Conservation (phyloP, 352 stramenopile genomes). For the Globisporangium nagaii region DNA sequence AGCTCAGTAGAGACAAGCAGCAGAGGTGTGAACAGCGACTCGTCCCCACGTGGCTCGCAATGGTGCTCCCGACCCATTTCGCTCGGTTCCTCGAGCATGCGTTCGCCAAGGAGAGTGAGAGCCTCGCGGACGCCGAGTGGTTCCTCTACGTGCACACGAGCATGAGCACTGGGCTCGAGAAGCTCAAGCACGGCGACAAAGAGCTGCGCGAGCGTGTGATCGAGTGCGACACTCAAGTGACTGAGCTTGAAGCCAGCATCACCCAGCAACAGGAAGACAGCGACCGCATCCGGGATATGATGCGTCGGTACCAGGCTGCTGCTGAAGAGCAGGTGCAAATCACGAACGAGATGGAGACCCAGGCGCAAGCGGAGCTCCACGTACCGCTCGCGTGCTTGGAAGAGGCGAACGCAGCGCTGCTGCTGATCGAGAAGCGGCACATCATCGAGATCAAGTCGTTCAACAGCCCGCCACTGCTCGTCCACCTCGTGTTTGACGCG, state of each 20-base stretch:
- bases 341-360: slow-evolving; percentile 58
- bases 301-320: slow-evolving; percentile 48
- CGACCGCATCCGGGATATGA: slow-evolving; percentile 42
- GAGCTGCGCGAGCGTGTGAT: slow-evolving; percentile 11
- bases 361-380: slow-evolving; percentile 48
- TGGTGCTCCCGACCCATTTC: slow-evolving; percentile 17
- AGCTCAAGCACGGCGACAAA: slow-evolving; percentile 22
- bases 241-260: slow-evolving; percentile 17
- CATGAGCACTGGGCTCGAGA: slow-evolving; percentile 35
- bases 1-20: neutral
- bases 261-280: slow-evolving; percentile 36
- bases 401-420: slow-evolving; percentile 53
- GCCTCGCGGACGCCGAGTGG: slow-evolving; percentile 9
- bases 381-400: slow-evolving; percentile 59
- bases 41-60: slow-evolving; percentile 4
- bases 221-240: slow-evolving; percentile 25
- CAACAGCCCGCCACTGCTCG: slow-evolving; percentile 55
- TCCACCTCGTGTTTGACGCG: slow-evolving; percentile 65
- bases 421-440: slow-evolving; percentile 64
- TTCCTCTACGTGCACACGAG: slow-evolving; percentile 24
- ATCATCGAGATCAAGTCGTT: slow-evolving; percentile 86
- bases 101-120: slow-evolving; percentile 9
- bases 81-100: slow-evolving; percentile 10
- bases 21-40: neutral
- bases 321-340: slow-evolving; percentile 60